Base-by-base conservation (phyloP, 1,284 basidiomycete species). In the Boletus sp. region DNA sequence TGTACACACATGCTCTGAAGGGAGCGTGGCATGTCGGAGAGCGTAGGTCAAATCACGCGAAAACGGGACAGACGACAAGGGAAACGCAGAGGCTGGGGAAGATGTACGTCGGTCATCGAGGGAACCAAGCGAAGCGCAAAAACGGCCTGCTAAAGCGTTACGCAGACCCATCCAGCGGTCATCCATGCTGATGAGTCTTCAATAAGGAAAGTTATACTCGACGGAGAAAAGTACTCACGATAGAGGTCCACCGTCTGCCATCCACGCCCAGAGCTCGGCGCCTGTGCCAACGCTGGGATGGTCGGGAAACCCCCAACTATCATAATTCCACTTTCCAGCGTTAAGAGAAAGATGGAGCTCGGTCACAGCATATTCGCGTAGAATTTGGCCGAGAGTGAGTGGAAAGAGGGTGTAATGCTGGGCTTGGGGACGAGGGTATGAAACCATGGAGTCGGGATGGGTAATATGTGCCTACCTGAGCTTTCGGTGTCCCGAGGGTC, bases 191-290 rank as follows among this genome's bases (percentile, higher is more conserved):
- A 43, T 30, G 28, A 55, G 30, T 8, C 35, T 33, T 33, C 25
- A 44, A 28, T 21, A 30, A 21, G 30, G 19, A n/a, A 28, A 28
- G 47, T 11, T 25, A 44, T 0, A 23, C 17, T 16, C 9, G 28
- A 59, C 30, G 14, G 2, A 21, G 10, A 31, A n/a, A 27, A 23
- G 37, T 33, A 77, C 85, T 71, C 68, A 89, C 88, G 80, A 82
- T 21, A 74, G 64, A 27, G 76, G 67, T 1, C 78, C 79, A 35
- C 81, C 83, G 47, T 88, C 86, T 35, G 82, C 86, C 81, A 96
- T 88, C 93, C 93, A 95, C 9, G 90, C 93, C 86, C 91, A 91
- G 4, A 98, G 78, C 71, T 97, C 94, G 7, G 93, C 96, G 10
- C 95, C 97, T 0, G 88, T 87, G 0, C 90, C 86, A 6, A 92